phyloP scores from a whole-genome alignment of 176 grass and related monocot species.

The Oryza punctata region DNA sequence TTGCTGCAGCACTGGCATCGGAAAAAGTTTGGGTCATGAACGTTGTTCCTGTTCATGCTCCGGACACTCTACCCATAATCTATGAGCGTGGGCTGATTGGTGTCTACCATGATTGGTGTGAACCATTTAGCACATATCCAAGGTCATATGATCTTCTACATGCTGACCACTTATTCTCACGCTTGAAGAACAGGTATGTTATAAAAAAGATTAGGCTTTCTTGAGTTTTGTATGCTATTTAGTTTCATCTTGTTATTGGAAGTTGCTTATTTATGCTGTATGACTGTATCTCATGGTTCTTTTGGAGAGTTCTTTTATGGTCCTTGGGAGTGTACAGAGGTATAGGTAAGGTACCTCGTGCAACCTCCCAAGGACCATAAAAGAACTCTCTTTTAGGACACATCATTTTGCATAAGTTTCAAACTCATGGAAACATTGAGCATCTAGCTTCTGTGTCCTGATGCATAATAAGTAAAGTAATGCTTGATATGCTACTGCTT shows the following conservation, averaged over 20 bases:
- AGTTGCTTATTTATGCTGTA: neutral
- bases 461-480: neutral
- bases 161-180: slow-evolving; percentile 89
- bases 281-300: neutral
- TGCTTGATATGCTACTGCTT: slow-evolving; percentile 19
- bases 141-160: slow-evolving; percentile 96
- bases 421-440: neutral
- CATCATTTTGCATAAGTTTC: neutral
- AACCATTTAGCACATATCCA: slow-evolving; percentile 92
- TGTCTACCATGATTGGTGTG: slow-evolving; percentile 95
- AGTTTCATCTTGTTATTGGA: neutral
- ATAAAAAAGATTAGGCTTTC: neutral
- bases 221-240: neutral
- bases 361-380: neutral
- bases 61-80: slow-evolving; percentile 87
- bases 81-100: slow-evolving; percentile 83
- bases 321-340: neutral
- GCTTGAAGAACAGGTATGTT: slow-evolving; percentile 80
- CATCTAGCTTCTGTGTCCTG: neutral
- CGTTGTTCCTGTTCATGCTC: slow-evolving; percentile 78
- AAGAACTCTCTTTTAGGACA: neutral
- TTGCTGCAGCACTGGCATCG: slow-evolving; percentile 78
- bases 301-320: neutral
- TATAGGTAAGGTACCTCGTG: neutral
- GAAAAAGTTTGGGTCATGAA: slow-evolving; percentile 98